These are phyloP conservation scores for Aspergillus sp. DNA, from an alignment of 2,329 filamentous ascomycete genomes.

Conservation along the genomic window DNA sequence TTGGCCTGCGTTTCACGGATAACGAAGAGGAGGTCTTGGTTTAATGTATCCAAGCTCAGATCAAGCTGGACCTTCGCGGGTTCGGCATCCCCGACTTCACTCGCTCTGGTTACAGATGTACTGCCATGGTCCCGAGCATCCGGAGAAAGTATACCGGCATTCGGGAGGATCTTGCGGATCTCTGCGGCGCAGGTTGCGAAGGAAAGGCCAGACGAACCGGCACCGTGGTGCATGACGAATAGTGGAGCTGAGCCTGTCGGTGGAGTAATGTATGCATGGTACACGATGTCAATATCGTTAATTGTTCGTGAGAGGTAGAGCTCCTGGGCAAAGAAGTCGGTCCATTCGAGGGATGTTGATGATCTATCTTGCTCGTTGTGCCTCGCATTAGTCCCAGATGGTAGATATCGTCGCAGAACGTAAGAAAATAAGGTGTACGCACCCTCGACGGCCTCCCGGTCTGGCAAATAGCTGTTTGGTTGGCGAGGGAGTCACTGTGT, in stretches of 20 bases:
- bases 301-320: constrained; percentile 60
- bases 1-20: constrained; percentile 65
- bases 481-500: constrained; percentile 81
- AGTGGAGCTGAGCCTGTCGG: constrained; percentile 72
- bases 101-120: constrained; percentile 43
- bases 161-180: constrained; percentile 72
- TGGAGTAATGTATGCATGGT: constrained; percentile 87
- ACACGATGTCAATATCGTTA: constrained; percentile 53
- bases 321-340: constrained; percentile 86
- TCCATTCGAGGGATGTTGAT: constrained; percentile 74
- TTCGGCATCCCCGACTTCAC: constrained; percentile 17
- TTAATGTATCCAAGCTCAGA: constrained; percentile 70
- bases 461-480: constrained; percentile 72
- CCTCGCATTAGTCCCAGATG: constrained; percentile 2
- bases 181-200: constrained; percentile 81
- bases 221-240: constrained; percentile 93
- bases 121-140: constrained; percentile 87
- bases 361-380: constrained; percentile 5
- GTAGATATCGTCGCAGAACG: background rate
- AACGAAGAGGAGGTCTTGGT: constrained; percentile 69
- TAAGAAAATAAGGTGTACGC: constrained; percentile 27
- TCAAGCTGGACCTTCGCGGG: constrained; percentile 51
- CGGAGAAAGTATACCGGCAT: constrained; percentile 78
- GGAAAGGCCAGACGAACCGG: constrained; percentile 86
- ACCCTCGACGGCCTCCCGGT: constrained; percentile 57